Conservation (phyloP, 176 grass and related monocot genomes). For the Poa pratensis region DNA sequence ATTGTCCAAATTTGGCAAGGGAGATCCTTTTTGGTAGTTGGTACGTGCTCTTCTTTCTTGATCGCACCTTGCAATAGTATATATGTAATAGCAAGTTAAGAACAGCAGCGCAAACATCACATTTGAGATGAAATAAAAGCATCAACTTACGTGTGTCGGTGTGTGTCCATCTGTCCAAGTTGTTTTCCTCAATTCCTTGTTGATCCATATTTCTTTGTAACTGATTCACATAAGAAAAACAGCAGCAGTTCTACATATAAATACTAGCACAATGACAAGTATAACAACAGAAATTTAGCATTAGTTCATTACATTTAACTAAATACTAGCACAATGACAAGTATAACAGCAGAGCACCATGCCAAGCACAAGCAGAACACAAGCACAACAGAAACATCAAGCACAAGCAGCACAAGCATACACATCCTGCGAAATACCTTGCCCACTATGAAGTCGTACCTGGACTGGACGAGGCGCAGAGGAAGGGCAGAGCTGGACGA, state of each 20-base stretch:
- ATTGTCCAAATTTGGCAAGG: no score
- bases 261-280: background rate
- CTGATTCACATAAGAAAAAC: background rate
- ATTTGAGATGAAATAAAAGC: background rate
- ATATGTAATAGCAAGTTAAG: background rate
- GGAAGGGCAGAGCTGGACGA: no score
- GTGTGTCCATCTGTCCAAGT: background rate
- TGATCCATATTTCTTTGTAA: background rate
- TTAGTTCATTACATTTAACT: slow-evolving; percentile 1
- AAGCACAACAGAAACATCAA: no score
- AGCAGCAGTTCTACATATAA: slow-evolving; percentile 4
- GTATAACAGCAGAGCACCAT: background rate
- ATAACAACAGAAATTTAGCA: background rate
- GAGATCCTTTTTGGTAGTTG: no score
- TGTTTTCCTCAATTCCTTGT: background rate
- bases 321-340: background rate
- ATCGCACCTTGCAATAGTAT: background rate
- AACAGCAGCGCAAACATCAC: background rate
- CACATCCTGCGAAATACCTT: no score
- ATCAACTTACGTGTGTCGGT: background rate
- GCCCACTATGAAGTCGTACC: background rate
- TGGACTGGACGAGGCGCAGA: no score
- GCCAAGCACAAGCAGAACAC: no score
- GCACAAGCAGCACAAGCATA: no score
- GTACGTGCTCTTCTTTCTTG: background rate